phyloP scores from a whole-genome alignment of 805 yeast species.

The Pichia rugopelliculosa region DNA sequence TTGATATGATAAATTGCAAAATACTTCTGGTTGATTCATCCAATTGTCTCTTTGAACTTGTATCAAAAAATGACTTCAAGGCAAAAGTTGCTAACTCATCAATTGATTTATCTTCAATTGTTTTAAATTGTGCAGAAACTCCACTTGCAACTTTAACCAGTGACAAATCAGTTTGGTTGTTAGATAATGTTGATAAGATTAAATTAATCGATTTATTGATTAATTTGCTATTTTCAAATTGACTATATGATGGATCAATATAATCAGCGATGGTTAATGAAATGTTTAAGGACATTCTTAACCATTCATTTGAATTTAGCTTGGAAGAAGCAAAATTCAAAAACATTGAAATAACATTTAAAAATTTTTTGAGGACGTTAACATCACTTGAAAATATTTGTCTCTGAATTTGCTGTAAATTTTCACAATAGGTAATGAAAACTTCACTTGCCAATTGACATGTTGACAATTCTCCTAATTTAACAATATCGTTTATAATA shows the following conservation, averaged over 20 bases:
- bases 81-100: slow-evolving; percentile 28
- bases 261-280: slow-evolving; percentile 31
- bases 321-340: slow-evolving; percentile 20
- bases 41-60: slow-evolving; percentile 55
- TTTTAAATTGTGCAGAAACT: not conserved
- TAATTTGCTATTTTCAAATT: slow-evolving; percentile 13
- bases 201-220: slow-evolving; percentile 31
- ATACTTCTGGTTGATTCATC: slow-evolving; percentile 48
- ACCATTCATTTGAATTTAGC: slow-evolving; percentile 35
- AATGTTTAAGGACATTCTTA: slow-evolving; percentile 33
- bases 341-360: slow-evolving; percentile 21
- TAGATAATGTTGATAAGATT: slow-evolving; percentile 30
- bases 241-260: slow-evolving; percentile 18
- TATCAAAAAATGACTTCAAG: slow-evolving; percentile 54
- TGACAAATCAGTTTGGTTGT: slow-evolving; percentile 14
- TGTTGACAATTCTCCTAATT: slow-evolving; percentile 53
- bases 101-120: not conserved
- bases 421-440: slow-evolving; percentile 25
- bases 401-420: slow-evolving; percentile 22
- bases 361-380: slow-evolving; percentile 34
- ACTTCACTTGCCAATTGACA: slow-evolving; percentile 38
- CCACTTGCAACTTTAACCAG: slow-evolving; percentile 12
- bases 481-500: slow-evolving; percentile 46
- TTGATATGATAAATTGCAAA: slow-evolving; percentile 34
- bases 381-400: slow-evolving; percentile 40